phyloP scores from a whole-genome alignment of 768 basidiomycete species.

The Royoungia palumana region DNA sequence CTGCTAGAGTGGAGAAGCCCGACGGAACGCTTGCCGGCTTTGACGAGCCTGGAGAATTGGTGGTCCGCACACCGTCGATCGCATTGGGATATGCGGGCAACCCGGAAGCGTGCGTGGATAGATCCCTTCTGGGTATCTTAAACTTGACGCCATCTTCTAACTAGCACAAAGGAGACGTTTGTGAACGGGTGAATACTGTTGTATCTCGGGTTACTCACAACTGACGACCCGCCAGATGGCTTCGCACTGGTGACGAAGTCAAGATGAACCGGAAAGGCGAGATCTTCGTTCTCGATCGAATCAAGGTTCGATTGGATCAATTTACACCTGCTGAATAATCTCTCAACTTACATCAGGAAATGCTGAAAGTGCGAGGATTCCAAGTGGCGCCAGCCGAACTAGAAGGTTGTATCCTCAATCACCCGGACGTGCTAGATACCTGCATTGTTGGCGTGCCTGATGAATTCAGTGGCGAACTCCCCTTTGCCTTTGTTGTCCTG shows the following conservation, averaged over 20 bases:
- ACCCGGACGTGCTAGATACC: slow-evolving; percentile 57
- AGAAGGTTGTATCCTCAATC: slow-evolving; percentile 60
- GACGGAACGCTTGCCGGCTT: slow-evolving; percentile 56
- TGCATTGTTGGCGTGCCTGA: slow-evolving; percentile 68
- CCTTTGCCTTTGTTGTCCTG: slow-evolving; percentile 66
- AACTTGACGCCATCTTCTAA: slow-evolving; percentile 8
- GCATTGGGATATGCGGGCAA: slow-evolving; percentile 58
- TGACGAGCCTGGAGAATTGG: slow-evolving; percentile 60
- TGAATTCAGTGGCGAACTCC: slow-evolving; percentile 74
- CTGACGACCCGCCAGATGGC: slow-evolving; percentile 43
- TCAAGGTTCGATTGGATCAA: slow-evolving; percentile 55
- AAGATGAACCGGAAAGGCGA: slow-evolving; percentile 58
- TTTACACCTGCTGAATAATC: not conserved
- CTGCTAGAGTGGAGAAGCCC: slow-evolving; percentile 52
- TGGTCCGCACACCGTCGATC: slow-evolving; percentile 59
- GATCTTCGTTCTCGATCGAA: slow-evolving; percentile 66
- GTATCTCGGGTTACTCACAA: not conserved
- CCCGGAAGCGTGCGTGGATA: slow-evolving; percentile 50
- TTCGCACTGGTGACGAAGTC: slow-evolving; percentile 71
- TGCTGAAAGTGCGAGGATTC: slow-evolving; percentile 60
- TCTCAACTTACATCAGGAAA: slow-evolving; percentile 46
- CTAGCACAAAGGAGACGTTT: slow-evolving; percentile 63
- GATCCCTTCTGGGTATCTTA: not conserved
- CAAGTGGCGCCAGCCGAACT: slow-evolving; percentile 66
- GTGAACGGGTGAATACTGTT: slow-evolving; percentile 38